Evolutionary conservation across 1,139 yeast species (phyloP).

Genomic region (Protomyces lactucae-debilis): DNA sequence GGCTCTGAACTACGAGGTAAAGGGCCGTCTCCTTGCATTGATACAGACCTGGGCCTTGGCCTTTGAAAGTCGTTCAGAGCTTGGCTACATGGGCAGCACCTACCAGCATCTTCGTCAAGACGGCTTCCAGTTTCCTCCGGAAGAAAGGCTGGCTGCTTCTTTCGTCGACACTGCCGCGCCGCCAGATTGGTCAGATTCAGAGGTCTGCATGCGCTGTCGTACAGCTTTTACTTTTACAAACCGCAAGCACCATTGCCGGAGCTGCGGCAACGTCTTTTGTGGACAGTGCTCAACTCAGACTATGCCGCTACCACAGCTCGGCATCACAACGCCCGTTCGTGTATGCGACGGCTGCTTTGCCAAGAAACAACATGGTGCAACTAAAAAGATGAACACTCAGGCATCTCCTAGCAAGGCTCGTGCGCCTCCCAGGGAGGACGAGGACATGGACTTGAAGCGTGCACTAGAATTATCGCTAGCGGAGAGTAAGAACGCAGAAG

Average conservation of each 20-base stretch:
- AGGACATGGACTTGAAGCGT: constrained; percentile 57
- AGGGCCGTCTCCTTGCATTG: constrained; percentile 55
- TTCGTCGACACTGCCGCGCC: constrained; percentile 88
- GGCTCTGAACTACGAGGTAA: constrained; percentile 51
- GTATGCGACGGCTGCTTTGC: constrained; percentile 83
- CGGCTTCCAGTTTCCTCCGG: constrained; percentile 62
- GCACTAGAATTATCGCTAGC: constrained; percentile 76
- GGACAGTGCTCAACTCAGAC: constrained; percentile 72
- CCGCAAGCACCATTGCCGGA: constrained; percentile 92
- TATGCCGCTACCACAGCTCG: constrained; percentile 71
- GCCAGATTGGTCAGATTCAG: constrained; percentile 96
- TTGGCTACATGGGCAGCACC: constrained; percentile 59
- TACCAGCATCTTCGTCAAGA: constrained; percentile 57
- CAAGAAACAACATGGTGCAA: constrained; percentile 14
- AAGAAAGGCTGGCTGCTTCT: constrained; percentile 42
- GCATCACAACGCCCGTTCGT: constrained; percentile 82
- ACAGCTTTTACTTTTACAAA: constrained; percentile 71
- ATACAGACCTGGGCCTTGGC: constrained; percentile 75
- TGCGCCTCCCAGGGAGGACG: constrained; percentile 29
- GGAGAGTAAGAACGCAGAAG: constrained; percentile 42
- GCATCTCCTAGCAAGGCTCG: constrained; percentile 34
- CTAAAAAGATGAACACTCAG: constrained; percentile 28
- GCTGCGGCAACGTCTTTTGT: constrained; percentile 94
- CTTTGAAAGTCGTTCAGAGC: constrained; percentile 64
- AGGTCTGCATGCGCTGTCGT: constrained; percentile 92